phyloP scores from a whole-genome alignment of 192 early-diverging fungal genomes.

The Paraglomus occultum region DNA sequence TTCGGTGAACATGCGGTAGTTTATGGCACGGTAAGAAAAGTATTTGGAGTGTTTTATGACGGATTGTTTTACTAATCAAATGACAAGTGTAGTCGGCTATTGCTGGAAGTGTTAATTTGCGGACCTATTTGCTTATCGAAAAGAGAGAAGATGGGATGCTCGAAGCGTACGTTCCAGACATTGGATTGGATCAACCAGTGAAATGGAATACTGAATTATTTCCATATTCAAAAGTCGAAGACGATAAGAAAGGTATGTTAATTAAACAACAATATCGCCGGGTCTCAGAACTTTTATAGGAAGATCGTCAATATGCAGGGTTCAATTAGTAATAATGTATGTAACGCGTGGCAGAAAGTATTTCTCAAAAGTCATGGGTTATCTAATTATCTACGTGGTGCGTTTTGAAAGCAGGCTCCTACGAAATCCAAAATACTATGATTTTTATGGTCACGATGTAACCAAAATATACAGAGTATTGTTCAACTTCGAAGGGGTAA shows the following conservation, averaged over 20 bases:
- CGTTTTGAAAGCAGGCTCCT: too few relatives aligned
- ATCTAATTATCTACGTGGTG: too few relatives aligned
- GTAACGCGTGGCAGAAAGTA: too few relatives aligned
- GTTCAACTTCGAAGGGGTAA: too few relatives aligned
- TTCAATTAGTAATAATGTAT: too few relatives aligned
- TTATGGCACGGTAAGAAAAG: conserved; percentile 67
- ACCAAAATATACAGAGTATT: too few relatives aligned
- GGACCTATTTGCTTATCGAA: conserved; percentile 65
- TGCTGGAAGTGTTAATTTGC: conserved; percentile 77
- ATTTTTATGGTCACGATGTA: too few relatives aligned
- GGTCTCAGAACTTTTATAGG: conserved; percentile 2
- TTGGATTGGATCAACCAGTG: conserved; percentile 41
- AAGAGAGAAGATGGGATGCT: conserved; percentile 45
- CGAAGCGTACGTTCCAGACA: conserved; percentile 63
- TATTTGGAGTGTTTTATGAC: not conserved
- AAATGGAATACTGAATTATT: conserved; percentile 36
- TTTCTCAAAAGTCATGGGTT: too few relatives aligned
- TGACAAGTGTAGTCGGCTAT: conserved; percentile 62
- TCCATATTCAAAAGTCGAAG: not conserved
- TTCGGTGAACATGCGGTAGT: conserved; percentile 99
- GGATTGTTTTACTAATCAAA: not conserved
- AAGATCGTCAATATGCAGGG: conserved; percentile 7
- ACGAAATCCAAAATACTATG: too few relatives aligned
- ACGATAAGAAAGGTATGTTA: not conserved
- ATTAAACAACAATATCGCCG: too few relatives aligned